A percentile compares a stretch with the other conserved stretches of the same genome.
phyloP scores from a whole-genome alignment of 2,329 filamentous ascomycete species.

The Falciphora oryzae region DNA sequence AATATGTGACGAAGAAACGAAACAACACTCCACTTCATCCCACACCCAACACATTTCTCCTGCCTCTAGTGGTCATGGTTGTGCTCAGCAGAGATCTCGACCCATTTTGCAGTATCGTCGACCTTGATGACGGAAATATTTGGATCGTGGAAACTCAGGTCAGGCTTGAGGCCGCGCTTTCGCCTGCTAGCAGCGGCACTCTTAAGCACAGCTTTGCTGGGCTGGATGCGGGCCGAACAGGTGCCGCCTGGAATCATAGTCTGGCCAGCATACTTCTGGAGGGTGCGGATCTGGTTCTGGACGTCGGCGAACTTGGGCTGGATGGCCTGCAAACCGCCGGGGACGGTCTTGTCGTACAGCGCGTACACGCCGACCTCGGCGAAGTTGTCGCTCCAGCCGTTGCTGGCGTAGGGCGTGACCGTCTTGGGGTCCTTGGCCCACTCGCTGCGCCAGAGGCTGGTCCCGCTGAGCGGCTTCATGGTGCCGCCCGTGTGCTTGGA shows the following conservation, averaged over 20 bases:
- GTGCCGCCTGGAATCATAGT: neutral
- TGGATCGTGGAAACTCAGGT: neutral
- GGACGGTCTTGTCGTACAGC: constrained; percentile 1
- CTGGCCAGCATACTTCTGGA: neutral
- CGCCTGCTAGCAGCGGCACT: constrained; percentile 1
- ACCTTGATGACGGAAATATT: neutral
- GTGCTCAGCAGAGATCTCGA: neutral
- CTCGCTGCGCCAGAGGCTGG: neutral
- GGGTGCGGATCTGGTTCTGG: constrained; percentile 3
- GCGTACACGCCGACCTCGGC: constrained; percentile 7
- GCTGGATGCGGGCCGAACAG: constrained; percentile 2
- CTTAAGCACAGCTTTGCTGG: constrained; percentile 5
- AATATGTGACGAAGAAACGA: neutral
- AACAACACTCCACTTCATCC: neutral
- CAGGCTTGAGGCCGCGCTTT: neutral
- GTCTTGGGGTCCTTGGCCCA: constrained; percentile 2
- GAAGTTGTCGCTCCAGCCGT: constrained; percentile 6
- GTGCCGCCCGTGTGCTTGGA: neutral
- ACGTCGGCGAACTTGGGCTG: constrained; percentile 3
- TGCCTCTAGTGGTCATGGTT: neutral
- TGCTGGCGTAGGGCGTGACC: constrained; percentile 3
- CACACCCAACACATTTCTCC: neutral
- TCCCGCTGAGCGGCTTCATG: constrained; percentile 3
- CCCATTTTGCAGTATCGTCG: neutral
- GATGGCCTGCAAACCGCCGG: neutral